phyloP scores from a whole-genome alignment of 2,329 filamentous ascomycete genomes.

The Calycina herbarum region DNA sequence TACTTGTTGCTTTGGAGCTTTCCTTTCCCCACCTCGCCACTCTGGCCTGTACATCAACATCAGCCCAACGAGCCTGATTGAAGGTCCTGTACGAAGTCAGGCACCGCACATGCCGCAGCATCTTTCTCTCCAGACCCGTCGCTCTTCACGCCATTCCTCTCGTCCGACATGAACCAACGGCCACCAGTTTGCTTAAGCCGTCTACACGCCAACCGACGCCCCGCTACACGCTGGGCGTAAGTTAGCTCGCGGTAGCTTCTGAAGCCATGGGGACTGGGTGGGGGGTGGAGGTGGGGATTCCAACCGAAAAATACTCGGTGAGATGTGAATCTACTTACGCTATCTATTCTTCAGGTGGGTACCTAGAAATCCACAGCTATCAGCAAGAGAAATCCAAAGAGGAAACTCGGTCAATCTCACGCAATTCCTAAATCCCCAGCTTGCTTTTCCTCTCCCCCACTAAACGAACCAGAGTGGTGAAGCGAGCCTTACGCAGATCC shows the following conservation, averaged over 20 bases:
- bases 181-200: no score
- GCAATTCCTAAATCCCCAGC: neutral
- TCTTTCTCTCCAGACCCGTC: no score
- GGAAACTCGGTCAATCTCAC: neutral
- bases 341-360: neutral
- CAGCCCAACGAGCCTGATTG: constrained; percentile 14
- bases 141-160: no score
- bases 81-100: neutral
- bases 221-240: no score
- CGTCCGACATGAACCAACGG: no score
- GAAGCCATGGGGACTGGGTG: no score
- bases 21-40: neutral
- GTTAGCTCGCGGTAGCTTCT: no score
- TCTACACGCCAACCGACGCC: no score
- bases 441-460: neutral
- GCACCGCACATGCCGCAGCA: neutral
- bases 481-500: neutral
- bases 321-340: neutral
- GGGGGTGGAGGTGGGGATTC: no score
- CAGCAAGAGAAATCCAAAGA: neutral
- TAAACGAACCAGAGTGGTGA: neutral
- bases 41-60: neutral
- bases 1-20: neutral
- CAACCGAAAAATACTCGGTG: no score
- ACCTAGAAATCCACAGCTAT: neutral